Percentiles rank a stretch among this genome's conserved stretches.
Evolutionary conservation across 1,284 basidiomycete genomes (phyloP).

Genomic region (Mycosarcoma mackinlayi): DNA sequence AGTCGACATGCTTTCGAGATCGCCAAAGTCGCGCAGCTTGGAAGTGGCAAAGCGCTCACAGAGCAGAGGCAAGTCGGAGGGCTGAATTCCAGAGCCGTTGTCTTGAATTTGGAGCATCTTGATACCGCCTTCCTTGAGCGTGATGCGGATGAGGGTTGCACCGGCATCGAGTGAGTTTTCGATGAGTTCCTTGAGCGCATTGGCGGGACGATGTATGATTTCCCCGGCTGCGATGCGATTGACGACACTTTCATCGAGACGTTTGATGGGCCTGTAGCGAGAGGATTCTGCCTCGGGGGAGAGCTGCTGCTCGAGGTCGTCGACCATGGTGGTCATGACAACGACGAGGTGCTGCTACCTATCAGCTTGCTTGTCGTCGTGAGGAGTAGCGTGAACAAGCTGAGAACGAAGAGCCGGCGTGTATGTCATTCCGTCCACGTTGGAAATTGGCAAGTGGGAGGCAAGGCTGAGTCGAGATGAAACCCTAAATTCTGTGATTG

Average conservation of each 20-base stretch:
- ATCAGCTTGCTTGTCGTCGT: no score
- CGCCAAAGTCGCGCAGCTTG: conserved; percentile 87
- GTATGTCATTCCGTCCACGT: no score
- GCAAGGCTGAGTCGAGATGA: conserved; percentile 15
- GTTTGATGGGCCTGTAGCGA: conserved; percentile 38
- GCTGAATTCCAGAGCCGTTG: conserved; percentile 87
- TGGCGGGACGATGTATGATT: conserved; percentile 94
- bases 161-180: conserved; percentile 96
- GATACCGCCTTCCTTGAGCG: conserved; percentile 93
- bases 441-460: conserved; percentile 6
- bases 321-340: conserved; percentile 25
- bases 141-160: conserved; percentile 85
- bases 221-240: conserved; percentile 76
- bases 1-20: conserved; percentile 84
- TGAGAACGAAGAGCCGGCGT: neutral
- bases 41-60: conserved; percentile 97
- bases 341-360: no score
- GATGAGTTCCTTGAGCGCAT: conserved; percentile 94
- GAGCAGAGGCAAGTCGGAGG: conserved; percentile 84
- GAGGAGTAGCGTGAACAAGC: no score
- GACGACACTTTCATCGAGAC: conserved; percentile 72
- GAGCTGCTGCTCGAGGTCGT: conserved; percentile 20
- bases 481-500: neutral
- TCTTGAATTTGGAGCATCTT: conserved; percentile 96
- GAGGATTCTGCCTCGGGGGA: conserved; percentile 32